phyloP scores from a whole-genome alignment of 345 rosid species.

The Lenwebbia sp. region DNA sequence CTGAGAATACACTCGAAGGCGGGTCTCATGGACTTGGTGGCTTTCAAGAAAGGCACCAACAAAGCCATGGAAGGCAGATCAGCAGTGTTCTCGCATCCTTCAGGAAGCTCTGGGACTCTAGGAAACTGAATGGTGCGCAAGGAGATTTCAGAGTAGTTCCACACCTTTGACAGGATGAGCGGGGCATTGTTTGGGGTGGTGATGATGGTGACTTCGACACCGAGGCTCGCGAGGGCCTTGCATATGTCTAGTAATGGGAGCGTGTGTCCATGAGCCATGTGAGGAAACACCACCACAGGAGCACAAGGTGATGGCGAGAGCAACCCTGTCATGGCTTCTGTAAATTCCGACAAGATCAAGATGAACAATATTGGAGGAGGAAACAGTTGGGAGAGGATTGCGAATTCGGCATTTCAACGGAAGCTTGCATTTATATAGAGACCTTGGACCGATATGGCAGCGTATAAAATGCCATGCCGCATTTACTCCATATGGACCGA shows the following conservation, averaged over 20 bases:
- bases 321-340: neutral
- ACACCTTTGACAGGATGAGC: neutral
- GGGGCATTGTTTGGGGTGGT: constrained; percentile 19
- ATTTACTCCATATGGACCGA: neutral
- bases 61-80: constrained; percentile 12
- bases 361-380: neutral
- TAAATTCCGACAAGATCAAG: neutral
- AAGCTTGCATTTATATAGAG: neutral
- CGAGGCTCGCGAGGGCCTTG: constrained; percentile 8
- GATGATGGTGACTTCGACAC: constrained; percentile 13
- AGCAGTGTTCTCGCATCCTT: constrained; percentile 12
- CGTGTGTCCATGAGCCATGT: constrained; percentile 32
- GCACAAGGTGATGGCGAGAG: neutral
- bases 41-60: constrained; percentile 5
- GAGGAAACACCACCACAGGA: constrained; percentile 24
- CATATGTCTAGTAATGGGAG: constrained; percentile 25
- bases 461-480: neutral
- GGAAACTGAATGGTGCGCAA: neutral
- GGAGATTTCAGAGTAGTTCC: neutral
- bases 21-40: constrained; percentile 3
- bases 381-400: neutral
- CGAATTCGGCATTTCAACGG: neutral
- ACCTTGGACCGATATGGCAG: neutral
- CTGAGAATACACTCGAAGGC: constrained; percentile 12
- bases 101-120: constrained; percentile 2